phyloP scores from a whole-genome alignment of 306 rosid species.

The Vicia sativa region DNA sequence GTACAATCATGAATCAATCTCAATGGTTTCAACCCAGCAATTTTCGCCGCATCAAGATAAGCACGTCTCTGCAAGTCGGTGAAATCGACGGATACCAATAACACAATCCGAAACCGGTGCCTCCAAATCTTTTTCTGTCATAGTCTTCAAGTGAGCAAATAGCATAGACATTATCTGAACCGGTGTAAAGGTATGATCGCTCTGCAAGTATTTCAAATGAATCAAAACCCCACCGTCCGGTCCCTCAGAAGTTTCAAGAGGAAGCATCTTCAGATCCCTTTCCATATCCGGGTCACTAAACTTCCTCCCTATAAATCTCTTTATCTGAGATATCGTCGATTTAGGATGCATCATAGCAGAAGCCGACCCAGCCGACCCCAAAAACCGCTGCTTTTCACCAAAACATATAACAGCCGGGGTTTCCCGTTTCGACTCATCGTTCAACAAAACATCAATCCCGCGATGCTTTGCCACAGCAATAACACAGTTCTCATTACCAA shows the following conservation, averaged over 20 bases:
- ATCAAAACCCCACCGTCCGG: conserved; percentile 80
- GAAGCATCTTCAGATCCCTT: conserved; percentile 62
- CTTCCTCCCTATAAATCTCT: conserved; percentile 82
- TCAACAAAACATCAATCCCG: conserved; percentile 87
- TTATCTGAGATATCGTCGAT: conserved; percentile 83
- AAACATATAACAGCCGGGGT: conserved; percentile 87
- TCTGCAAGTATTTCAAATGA: conserved; percentile 64
- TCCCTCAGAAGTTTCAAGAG: conserved; percentile 73
- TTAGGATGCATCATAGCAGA: conserved; percentile 85
- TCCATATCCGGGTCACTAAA: conserved; percentile 60
- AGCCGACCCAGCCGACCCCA: conserved; percentile 94
- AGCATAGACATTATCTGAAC: conserved; percentile 93
- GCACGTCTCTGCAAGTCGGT: conserved; percentile 83
- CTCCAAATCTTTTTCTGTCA: conserved; percentile 69
- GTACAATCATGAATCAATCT: conserved; percentile 94
- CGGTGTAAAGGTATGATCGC: conserved; percentile 63
- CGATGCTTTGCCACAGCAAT: conserved; percentile 86
- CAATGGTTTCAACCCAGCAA: conserved; percentile 86
- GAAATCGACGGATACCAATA: conserved; percentile 80
- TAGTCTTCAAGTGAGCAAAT: conserved; percentile 77
- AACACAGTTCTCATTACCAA: conserved; percentile 97
- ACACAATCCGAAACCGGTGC: conserved; percentile 76
- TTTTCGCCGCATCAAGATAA: conserved; percentile 78
- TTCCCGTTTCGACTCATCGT: conserved; percentile 90
- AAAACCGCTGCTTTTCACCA: conserved; percentile 92